A percentile compares a stretch with the other conserved stretches of the same genome.
Conservation (phyloP, 768 basidiomycete species). For the Goffeauzyma gilvescens region DNA sequence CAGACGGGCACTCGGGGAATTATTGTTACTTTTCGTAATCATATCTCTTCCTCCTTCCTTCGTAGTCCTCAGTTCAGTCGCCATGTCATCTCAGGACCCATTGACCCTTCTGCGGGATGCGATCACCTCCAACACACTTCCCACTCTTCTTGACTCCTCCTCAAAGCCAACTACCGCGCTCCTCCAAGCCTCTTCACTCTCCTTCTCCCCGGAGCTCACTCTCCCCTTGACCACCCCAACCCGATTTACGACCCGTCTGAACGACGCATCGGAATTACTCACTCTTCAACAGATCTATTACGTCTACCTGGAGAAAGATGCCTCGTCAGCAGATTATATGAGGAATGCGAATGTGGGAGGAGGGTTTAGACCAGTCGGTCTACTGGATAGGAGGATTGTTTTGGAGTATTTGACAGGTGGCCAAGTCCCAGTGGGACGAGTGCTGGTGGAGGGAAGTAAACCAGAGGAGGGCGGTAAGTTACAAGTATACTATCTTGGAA, state of each 20-base stretch:
- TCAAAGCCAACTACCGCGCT: no score
- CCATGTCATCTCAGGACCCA: no score
- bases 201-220: constrained; percentile 38
- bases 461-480: constrained; percentile 35
- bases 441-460: constrained; percentile 40
- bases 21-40: no score
- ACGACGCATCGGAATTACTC: constrained; percentile 43
- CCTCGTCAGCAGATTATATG: constrained; percentile 68
- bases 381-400: constrained; percentile 68
- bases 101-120: no score
- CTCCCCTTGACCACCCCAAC: constrained; percentile 61
- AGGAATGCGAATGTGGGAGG: constrained; percentile 46
- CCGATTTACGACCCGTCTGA: constrained; percentile 43
- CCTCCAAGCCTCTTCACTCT: constrained; percentile 46
- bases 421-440: constrained; percentile 15
- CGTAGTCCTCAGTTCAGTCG: no score
- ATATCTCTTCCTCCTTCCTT: no score
- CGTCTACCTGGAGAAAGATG: constrained; percentile 60
- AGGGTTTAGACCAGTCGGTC: constrained; percentile 58
- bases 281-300: constrained; percentile 63
- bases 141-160: no score
- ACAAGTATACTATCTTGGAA: no score
- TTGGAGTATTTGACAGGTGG: constrained; percentile 68
- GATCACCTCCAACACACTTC: no score
- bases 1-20: no score